These are phyloP conservation scores for Solanum hybrid DNA, from an alignment of 305 asterid genomes.

Conservation along the genomic window DNA sequence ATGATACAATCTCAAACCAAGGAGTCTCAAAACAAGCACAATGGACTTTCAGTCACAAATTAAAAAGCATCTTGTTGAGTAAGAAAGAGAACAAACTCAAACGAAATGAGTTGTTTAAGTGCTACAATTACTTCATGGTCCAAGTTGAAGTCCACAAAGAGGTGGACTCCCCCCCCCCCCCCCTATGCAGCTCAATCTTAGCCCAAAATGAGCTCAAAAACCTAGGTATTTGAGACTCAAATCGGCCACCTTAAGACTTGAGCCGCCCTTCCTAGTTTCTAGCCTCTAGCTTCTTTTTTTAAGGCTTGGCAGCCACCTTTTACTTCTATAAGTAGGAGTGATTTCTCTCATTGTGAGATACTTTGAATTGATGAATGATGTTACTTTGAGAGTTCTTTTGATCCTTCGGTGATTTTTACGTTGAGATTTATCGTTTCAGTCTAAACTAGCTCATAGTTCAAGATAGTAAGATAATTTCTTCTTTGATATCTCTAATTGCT, in stretches of 20 bases:
- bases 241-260: neutral
- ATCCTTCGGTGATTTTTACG: neutral
- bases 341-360: neutral
- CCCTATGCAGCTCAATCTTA: neutral
- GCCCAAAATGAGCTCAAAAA: neutral
- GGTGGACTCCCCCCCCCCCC: neutral
- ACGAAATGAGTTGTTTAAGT: neutral
- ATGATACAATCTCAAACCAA: neutral
- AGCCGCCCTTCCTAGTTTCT: neutral
- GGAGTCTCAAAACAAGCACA: neutral
- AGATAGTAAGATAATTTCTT: neutral
- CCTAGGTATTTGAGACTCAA: neutral
- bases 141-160: neutral
- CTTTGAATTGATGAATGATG: neutral
- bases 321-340: neutral
- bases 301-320: neutral
- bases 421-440: neutral
- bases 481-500: neutral
- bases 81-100: neutral
- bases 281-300: neutral
- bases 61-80: neutral
- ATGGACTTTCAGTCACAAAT: neutral
- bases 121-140: neutral
- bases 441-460: neutral
- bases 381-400: neutral